phyloP scores from a whole-genome alignment of 345 rosid genomes.

The Gossypium herbaceum region DNA sequence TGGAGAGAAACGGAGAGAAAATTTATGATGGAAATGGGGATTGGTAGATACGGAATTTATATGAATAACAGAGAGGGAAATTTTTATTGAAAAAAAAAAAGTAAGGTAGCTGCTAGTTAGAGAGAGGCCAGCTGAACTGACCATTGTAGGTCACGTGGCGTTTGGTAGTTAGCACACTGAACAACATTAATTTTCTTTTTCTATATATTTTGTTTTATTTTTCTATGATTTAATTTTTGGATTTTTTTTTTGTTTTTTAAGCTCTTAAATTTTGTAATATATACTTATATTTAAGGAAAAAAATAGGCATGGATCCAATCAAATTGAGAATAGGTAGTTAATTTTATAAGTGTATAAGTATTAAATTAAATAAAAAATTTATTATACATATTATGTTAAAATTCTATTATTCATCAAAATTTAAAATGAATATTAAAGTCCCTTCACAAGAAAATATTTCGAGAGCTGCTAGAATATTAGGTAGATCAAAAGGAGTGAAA shows the following conservation, averaged over 20 bases:
- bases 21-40: neutral
- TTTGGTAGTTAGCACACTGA: conserved; percentile 16
- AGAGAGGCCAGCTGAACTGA: neutral
- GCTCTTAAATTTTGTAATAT: neutral
- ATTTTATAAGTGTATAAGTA: too few species aligned
- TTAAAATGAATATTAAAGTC: fast-evolving
- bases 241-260: neutral
- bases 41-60: conserved; percentile 8
- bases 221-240: neutral
- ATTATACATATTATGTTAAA: too few species aligned
- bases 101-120: neutral
- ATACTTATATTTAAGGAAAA: neutral
- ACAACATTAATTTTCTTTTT: neutral
- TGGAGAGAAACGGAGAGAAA: conserved; percentile 5
- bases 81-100: neutral
- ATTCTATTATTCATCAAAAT: too few species aligned
- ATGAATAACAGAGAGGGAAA: neutral
- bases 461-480: too few species aligned
- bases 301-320: too few species aligned
- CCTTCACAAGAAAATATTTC: fast-evolving
- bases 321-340: too few species aligned
- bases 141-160: conserved; percentile 35
- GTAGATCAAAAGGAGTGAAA: too few species aligned
- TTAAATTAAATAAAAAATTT: too few species aligned
- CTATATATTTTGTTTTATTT: neutral